Percentiles rank a stretch among this genome's conserved stretches.
Conservation (phyloP, 2,329 filamentous ascomycete species). For the Aciculosporium take region DNA sequence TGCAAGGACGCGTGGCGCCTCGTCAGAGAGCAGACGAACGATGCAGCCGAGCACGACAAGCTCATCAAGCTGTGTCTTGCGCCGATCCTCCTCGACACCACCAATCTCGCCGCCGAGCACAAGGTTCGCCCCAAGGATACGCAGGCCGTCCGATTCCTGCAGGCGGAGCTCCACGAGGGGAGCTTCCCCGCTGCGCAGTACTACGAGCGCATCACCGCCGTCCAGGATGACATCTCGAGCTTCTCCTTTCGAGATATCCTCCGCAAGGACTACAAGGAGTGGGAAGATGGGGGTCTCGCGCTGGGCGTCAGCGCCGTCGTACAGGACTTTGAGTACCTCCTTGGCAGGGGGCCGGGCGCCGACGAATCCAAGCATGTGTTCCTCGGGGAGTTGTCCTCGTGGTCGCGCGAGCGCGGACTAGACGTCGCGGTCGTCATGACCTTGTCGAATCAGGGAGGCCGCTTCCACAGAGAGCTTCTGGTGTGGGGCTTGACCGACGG, state of each 20-base stretch:
- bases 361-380: constrained; percentile 32
- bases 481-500: constrained; percentile 44
- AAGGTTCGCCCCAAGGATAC: constrained; percentile 53
- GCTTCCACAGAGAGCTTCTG: constrained; percentile 52
- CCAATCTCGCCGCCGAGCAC: constrained; percentile 43
- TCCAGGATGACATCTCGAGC: constrained; percentile 52
- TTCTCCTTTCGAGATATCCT: constrained; percentile 53
- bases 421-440: constrained; percentile 58
- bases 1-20: constrained; percentile 43
- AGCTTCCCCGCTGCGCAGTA: constrained; percentile 40
- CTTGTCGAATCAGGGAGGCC: constrained; percentile 36
- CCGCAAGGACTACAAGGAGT: constrained; percentile 76
- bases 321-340: constrained; percentile 46
- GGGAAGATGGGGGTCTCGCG: constrained; percentile 40
- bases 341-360: too few relatives aligned
- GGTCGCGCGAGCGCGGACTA: constrained; percentile 41
- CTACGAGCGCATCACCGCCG: constrained; percentile 42
- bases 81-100: constrained; percentile 60
- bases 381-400: constrained; percentile 32
- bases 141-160: constrained; percentile 43
- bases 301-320: constrained; percentile 57
- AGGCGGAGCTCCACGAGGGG: constrained; percentile 27
- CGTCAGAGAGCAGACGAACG: constrained; percentile 16
- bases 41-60: constrained; percentile 30
- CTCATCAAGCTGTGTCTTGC: constrained; percentile 55